Evolutionary conservation across 1,284 basidiomycete species (phyloP).

Genomic region (Boletus mariae): DNA sequence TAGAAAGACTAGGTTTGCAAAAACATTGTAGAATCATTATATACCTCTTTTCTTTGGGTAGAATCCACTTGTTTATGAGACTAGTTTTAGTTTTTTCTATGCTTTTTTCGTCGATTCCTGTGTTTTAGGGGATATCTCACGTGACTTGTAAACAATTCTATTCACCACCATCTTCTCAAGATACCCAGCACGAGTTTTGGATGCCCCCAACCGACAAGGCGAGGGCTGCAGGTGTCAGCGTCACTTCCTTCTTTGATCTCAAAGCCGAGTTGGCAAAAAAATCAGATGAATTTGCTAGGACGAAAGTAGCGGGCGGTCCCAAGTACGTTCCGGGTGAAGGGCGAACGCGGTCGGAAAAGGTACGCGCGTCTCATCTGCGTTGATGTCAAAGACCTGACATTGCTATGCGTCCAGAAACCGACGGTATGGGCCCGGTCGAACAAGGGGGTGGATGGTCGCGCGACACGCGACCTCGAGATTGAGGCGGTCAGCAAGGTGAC

Average conservation of each 20-base stretch:
- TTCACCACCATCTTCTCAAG: neutral
- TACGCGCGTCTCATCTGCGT: slow-evolving; percentile 19
- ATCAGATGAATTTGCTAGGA: slow-evolving; percentile 58
- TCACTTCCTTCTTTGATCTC: slow-evolving; percentile 72
- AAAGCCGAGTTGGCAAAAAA: slow-evolving; percentile 69
- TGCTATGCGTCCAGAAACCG: slow-evolving; percentile 48
- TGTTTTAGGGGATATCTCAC: neutral
- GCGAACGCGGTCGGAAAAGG: slow-evolving; percentile 60
- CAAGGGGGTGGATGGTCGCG: slow-evolving; percentile 62
- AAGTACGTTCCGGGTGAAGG: slow-evolving; percentile 52
- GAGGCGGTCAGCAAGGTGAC: slow-evolving; percentile 65
- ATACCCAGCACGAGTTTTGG: slow-evolving; percentile 8
- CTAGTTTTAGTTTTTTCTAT: no score
- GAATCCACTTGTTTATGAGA: no score
- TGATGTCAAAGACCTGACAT: no score
- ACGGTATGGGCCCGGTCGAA: slow-evolving; percentile 70
- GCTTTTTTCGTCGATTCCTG: no score
- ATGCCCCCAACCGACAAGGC: slow-evolving; percentile 47
- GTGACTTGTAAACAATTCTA: neutral
- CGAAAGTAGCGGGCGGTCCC: slow-evolving; percentile 54
- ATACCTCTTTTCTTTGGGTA: neutral
- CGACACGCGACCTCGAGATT: slow-evolving; percentile 61
- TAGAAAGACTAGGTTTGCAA: slow-evolving; percentile 18
- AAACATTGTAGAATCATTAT: slow-evolving; percentile 8
- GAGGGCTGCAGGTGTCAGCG: slow-evolving; percentile 65